A percentile compares a stretch with the other conserved stretches of the same genome.
Evolutionary conservation across 208 protist species (phyloP).

Genomic region (Trypanosoma melophagium): DNA sequence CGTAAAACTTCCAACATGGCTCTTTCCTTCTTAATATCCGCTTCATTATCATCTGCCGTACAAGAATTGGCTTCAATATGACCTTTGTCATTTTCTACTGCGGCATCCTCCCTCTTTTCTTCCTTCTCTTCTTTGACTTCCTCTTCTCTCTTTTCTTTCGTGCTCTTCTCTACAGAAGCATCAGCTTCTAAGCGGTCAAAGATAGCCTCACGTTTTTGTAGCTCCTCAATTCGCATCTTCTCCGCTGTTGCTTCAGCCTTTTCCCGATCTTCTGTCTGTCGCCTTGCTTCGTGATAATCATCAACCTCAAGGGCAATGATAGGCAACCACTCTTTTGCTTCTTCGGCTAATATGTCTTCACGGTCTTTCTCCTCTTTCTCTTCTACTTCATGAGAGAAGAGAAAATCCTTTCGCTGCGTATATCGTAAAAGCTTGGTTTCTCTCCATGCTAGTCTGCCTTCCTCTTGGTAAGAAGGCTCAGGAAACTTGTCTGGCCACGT

Average conservation of each 20-base stretch:
- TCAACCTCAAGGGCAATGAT: slow-evolving; percentile 36
- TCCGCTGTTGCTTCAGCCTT: neutral
- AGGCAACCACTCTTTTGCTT: slow-evolving; percentile 42
- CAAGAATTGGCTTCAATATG: too few relatives aligned
- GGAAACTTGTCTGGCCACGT: slow-evolving; percentile 19
- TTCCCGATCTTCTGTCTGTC: slow-evolving; percentile 17
- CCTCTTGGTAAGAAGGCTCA: slow-evolving; percentile 26
- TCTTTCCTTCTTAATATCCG: neutral
- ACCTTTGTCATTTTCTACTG: too few relatives aligned
- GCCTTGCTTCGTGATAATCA: slow-evolving; percentile 34
- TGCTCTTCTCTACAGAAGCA: neutral
- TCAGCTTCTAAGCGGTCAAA: slow-evolving; percentile 17
- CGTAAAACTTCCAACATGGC: neutral
- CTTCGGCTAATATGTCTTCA: slow-evolving; percentile 41
- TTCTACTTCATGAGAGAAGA: slow-evolving; percentile 24
- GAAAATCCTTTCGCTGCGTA: slow-evolving; percentile 22
- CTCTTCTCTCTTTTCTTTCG: neutral
- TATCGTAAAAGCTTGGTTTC: slow-evolving; percentile 30
- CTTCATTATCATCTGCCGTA: neutral
- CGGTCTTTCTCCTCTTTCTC: slow-evolving; percentile 30
- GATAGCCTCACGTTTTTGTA: slow-evolving; percentile 27
- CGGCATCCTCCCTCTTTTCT: too few relatives aligned
- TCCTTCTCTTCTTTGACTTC: too few relatives aligned
- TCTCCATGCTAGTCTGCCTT: slow-evolving; percentile 39
- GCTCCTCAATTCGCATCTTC: slow-evolving; percentile 12